These are phyloP conservation scores for Postia placenta DNA, from an alignment of 768 basidiomycete species.

Conservation along the genomic window DNA sequence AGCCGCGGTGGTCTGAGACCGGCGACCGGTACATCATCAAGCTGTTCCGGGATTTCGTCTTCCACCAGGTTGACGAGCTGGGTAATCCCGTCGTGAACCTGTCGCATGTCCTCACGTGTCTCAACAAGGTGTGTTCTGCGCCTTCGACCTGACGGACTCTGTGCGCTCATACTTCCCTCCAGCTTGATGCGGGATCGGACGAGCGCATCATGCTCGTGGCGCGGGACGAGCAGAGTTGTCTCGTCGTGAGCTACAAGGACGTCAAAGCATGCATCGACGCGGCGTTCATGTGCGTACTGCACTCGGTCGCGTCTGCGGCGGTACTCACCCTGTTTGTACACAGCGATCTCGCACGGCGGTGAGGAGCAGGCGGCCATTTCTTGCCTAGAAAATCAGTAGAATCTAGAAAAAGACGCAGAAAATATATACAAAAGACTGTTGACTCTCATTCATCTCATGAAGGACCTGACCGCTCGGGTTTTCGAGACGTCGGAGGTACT, in stretches of 20 bases:
- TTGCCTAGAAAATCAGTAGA: constrained; percentile 52
- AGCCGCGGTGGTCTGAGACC: constrained; percentile 96
- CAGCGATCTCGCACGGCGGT: constrained; percentile 41
- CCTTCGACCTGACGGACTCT: neutral
- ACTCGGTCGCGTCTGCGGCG: too few species aligned
- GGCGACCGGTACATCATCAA: constrained; percentile 98
- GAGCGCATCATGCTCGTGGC: constrained; percentile 94
- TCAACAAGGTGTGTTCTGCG: constrained; percentile 75
- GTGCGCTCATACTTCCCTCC: neutral
- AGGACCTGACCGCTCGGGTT: too few species aligned
- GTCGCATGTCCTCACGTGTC: constrained; percentile 82
- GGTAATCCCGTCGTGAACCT: constrained; percentile 88
- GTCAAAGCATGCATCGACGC: constrained; percentile 80
- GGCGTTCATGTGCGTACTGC: constrained; percentile 65
- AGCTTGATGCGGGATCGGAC: constrained; percentile 92
- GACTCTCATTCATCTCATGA: too few species aligned
- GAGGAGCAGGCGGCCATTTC: constrained; percentile 7
- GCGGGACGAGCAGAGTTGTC: constrained; percentile 92
- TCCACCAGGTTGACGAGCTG: constrained; percentile 92
- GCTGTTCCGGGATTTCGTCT: constrained; percentile 96
- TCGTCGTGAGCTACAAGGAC: constrained; percentile 91
- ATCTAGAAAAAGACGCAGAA: constrained; percentile 60
- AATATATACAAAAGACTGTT: constrained; percentile 35
- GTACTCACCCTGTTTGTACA: neutral
- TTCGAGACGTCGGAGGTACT: too few species aligned